Conservation (phyloP, 139 green algal species). For the Astrephomene gubernaculifera region DNA sequence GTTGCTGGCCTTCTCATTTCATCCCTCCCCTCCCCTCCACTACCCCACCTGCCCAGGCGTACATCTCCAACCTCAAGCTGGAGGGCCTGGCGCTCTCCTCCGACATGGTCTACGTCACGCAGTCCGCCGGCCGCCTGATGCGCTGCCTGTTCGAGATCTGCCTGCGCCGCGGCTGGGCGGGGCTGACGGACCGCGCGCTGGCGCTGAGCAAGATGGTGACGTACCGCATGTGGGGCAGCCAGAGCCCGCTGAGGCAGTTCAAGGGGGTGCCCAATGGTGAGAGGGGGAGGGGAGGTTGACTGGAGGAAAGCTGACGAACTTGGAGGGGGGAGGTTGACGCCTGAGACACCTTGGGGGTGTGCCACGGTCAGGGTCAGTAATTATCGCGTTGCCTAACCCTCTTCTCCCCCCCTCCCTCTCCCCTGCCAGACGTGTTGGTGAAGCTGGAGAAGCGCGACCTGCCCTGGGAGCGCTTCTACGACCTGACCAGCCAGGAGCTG, state of each 20-base stretch:
- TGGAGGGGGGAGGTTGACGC: background rate
- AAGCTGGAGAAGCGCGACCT: slow-evolving; percentile 95
- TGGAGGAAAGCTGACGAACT: background rate
- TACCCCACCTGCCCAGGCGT: slow-evolving; percentile 77
- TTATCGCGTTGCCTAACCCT: background rate
- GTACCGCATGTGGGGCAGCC: slow-evolving; percentile 92
- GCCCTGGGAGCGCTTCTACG: slow-evolving; percentile 97
- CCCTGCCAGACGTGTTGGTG: slow-evolving; percentile 57
- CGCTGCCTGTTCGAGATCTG: slow-evolving; percentile 98
- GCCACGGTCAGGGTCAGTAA: too few relatives aligned
- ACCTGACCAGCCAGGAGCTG: slow-evolving; percentile 91
- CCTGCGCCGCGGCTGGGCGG: slow-evolving; percentile 93
- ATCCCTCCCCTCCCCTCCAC: background rate
- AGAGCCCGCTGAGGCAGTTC: slow-evolving; percentile 94
- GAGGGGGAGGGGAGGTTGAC: background rate
- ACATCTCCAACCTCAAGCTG: slow-evolving; percentile 95
- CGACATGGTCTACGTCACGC: slow-evolving; percentile 99
- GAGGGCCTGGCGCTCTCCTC: slow-evolving; percentile 92
- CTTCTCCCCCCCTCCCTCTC: background rate
- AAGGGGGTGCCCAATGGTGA: slow-evolving; percentile 75
- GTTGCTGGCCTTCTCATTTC: background rate
- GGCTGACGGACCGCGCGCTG: slow-evolving; percentile 89
- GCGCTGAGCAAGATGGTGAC: slow-evolving; percentile 95
- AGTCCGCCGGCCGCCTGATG: slow-evolving; percentile 93
- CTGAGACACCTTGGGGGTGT: too few relatives aligned